These are phyloP conservation scores for Insectozyma bohioensis DNA, from an alignment of 1,139 yeast genomes.

Conservation along the genomic window DNA sequence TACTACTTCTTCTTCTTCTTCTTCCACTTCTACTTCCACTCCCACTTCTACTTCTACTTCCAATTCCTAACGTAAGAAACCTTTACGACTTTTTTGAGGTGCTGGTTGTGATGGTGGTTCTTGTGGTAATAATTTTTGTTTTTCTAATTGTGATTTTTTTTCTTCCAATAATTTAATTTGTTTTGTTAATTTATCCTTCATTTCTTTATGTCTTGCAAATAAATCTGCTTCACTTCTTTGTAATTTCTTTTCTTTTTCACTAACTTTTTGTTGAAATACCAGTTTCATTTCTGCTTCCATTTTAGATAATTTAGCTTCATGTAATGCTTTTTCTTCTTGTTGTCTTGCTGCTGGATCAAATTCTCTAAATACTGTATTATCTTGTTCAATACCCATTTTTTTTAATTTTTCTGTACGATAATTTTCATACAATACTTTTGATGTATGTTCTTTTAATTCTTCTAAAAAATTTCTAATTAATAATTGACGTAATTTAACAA, in stretches of 20 bases:
- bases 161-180: conserved; percentile 90
- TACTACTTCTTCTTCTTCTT: too few species aligned
- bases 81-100: conserved; percentile 51
- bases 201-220: conserved; percentile 92
- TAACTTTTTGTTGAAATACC: conserved; percentile 94
- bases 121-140: conserved; percentile 55
- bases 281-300: conserved; percentile 97
- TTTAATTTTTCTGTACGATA: conserved; percentile 84
- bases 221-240: conserved; percentile 97
- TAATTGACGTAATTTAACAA: conserved; percentile 84
- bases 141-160: conserved; percentile 81
- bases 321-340: conserved; percentile 90
- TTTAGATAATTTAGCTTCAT: conserved; percentile 90
- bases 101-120: conserved; percentile 54
- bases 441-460: conserved; percentile 87
- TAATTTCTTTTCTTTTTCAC: conserved; percentile 95
- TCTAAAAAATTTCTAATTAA: conserved; percentile 89
- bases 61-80: conserved; percentile 45
- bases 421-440: conserved; percentile 75
- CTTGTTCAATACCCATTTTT: conserved; percentile 89
- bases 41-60: background rate
- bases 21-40: background rate
- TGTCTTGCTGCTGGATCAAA: conserved; percentile 92
- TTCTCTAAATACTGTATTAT: conserved; percentile 85
- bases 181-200: conserved; percentile 89